Conservation (phyloP, 371 early-diverging fungal species). For the Entomophthora muscae region DNA sequence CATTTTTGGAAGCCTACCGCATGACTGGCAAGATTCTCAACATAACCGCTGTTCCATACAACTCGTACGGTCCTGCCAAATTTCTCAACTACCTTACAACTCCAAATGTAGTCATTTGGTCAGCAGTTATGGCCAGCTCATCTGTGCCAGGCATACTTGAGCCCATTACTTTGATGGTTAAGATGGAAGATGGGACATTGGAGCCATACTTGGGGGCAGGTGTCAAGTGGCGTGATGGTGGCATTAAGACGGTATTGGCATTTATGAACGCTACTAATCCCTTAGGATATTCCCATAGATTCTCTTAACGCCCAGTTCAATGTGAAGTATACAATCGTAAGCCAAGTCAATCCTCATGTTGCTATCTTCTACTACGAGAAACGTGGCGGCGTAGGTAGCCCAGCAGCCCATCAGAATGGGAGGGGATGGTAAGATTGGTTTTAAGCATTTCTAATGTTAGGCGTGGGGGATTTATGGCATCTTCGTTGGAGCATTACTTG, state of each 20-base stretch:
- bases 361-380: conserved; percentile 66
- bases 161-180: too few relatives aligned
- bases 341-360: conserved; percentile 81
- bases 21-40: conserved; percentile 70
- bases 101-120: conserved; percentile 75
- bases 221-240: conserved; percentile 90
- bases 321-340: too few relatives aligned
- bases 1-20: conserved; percentile 77
- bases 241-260: conserved; percentile 29
- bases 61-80: conserved; percentile 54
- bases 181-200: too few relatives aligned
- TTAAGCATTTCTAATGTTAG: conserved; percentile 8
- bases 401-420: conserved; percentile 33
- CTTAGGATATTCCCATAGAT: conserved; percentile 8
- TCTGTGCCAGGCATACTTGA: conserved; percentile 59
- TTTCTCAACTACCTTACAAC: conserved; percentile 75
- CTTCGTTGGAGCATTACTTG: too few relatives aligned
- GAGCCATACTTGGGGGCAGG: too few relatives aligned
- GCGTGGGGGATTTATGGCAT: conserved; percentile 78
- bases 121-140: conserved; percentile 51
- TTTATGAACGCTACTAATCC: not conserved
- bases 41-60: too few relatives aligned
- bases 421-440: conserved; percentile 26
- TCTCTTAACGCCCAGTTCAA: too few relatives aligned
- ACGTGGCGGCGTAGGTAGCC: conserved; percentile 52